A percentile compares a stretch with the other conserved stretches of the same genome.
phyloP scores from a whole-genome alignment of 2,329 filamentous ascomycete species.

The Hypocreales sp. region DNA sequence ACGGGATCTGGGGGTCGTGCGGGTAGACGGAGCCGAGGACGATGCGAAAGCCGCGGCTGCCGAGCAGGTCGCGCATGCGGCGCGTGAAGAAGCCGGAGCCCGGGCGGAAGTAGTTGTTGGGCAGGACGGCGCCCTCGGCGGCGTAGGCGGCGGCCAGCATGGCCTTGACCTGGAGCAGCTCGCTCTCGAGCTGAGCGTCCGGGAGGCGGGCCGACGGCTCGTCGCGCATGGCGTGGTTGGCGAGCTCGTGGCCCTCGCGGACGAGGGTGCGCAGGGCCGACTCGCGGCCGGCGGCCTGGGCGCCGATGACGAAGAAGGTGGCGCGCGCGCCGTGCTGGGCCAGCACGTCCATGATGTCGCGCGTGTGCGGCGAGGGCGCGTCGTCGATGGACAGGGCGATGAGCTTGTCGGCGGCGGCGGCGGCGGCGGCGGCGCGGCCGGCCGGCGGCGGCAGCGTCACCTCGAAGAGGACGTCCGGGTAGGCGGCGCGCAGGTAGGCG shows the following conservation, averaged over 20 bases:
- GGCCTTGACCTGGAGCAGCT: slow-evolving; percentile 50
- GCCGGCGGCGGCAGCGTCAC: too few species aligned
- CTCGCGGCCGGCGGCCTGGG: slow-evolving; percentile 47
- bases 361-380: slow-evolving; percentile 58
- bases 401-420: slow-evolving; percentile 37
- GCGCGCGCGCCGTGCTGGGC: slow-evolving; percentile 50
- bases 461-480: slow-evolving; percentile 70
- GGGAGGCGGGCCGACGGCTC: slow-evolving; percentile 53
- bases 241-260: slow-evolving; percentile 54
- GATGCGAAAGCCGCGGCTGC: slow-evolving; percentile 49
- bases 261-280: slow-evolving; percentile 40
- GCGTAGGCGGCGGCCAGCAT: slow-evolving; percentile 43
- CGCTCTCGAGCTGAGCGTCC: slow-evolving; percentile 38
- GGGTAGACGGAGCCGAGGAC: slow-evolving; percentile 80
- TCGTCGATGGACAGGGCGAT: slow-evolving; percentile 82
- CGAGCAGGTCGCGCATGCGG: slow-evolving; percentile 47
- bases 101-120: slow-evolving; percentile 60
- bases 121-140: slow-evolving; percentile 25
- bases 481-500: slow-evolving; percentile 50
- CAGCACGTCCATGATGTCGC: slow-evolving; percentile 54
- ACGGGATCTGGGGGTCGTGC: slow-evolving; percentile 74
- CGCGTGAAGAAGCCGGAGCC: slow-evolving; percentile 72
- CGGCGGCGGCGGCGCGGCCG: slow-evolving; percentile 33
- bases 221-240: slow-evolving; percentile 82
- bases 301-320: slow-evolving; percentile 82